phyloP scores from a whole-genome alignment of 345 rosid species.

The Eucalyptus pauciflora region DNA sequence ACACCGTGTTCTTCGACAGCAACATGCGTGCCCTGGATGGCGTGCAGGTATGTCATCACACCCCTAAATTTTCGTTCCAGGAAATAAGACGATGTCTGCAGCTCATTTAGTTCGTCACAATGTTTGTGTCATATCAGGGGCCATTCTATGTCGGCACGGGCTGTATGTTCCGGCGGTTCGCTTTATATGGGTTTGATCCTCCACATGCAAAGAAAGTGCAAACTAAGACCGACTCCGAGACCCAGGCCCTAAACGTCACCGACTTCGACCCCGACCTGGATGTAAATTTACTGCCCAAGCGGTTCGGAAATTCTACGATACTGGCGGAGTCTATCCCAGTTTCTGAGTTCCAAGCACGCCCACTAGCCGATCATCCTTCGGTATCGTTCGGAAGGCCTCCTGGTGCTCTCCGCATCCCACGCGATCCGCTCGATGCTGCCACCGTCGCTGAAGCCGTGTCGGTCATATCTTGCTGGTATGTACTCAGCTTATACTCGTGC shows the following conservation, averaged over 20 bases:
- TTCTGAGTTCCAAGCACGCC: constrained; percentile 83
- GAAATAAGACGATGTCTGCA: background rate
- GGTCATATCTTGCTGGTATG: constrained; percentile 88
- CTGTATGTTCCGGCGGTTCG: constrained; percentile 82
- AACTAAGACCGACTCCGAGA: constrained; percentile 32
- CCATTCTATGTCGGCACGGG: constrained; percentile 97
- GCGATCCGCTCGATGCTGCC: constrained; percentile 84
- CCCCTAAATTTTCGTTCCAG: background rate
- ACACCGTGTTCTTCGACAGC: constrained; percentile 93
- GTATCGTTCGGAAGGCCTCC: constrained; percentile 82
- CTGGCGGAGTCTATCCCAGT: constrained; percentile 75
- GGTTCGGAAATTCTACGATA: constrained; percentile 91
- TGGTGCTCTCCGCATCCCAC: constrained; percentile 64
- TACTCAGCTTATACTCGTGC: background rate
- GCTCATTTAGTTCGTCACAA: background rate
- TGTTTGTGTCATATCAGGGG: constrained; percentile 22
- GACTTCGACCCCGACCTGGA: constrained; percentile 85
- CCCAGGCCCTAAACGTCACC: constrained; percentile 48
- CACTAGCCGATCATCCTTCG: constrained; percentile 86
- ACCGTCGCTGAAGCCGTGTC: constrained; percentile 89
- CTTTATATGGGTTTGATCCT: constrained; percentile 87
- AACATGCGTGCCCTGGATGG: constrained; percentile 98
- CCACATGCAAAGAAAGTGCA: constrained; percentile 35
- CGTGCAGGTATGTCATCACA: constrained; percentile 42
- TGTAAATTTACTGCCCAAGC: constrained; percentile 65